Conservation (phyloP, 2,329 filamentous ascomycete genomes). For the Graphium sp. region DNA sequence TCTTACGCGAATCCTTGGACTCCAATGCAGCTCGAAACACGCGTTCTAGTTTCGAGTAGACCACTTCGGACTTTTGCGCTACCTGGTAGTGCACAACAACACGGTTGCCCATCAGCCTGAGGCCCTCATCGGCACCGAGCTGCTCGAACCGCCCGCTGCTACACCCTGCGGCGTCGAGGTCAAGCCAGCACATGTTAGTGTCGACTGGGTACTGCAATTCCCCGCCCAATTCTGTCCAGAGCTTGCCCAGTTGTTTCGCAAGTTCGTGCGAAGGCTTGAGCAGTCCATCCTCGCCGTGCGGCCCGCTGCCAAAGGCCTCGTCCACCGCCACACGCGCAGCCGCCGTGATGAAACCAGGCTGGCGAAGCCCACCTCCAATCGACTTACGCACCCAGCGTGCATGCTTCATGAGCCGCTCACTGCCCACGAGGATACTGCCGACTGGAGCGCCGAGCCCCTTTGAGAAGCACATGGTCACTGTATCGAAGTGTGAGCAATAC, state of each 20-base stretch:
- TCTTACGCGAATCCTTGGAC: slow-evolving; percentile 6
- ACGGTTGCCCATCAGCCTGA: slow-evolving; percentile 21
- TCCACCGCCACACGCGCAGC: slow-evolving; percentile 53
- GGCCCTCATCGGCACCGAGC: slow-evolving; percentile 21
- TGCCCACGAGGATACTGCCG: slow-evolving; percentile 55
- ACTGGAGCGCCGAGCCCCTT: slow-evolving; percentile 73
- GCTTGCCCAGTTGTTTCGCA: slow-evolving; percentile 46
- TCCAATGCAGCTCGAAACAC: slow-evolving; percentile 28
- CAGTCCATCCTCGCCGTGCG: slow-evolving; percentile 31
- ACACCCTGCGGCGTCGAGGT: slow-evolving; percentile 44
- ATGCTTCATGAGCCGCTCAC: slow-evolving; percentile 15
- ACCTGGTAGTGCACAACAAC: slow-evolving; percentile 43
- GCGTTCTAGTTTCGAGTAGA: slow-evolving; percentile 35
- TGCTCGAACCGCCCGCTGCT: slow-evolving; percentile 17
- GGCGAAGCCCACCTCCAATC: slow-evolving; percentile 58
- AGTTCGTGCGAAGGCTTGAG: slow-evolving; percentile 42
- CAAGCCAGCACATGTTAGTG: slow-evolving; percentile 88
- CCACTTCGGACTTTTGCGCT: slow-evolving; percentile 39
- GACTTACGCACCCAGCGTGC: slow-evolving; percentile 39
- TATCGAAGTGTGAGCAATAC: slow-evolving; percentile 55
- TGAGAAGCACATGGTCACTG: slow-evolving; percentile 61
- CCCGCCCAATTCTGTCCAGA: slow-evolving; percentile 58
- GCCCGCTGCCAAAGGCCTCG: slow-evolving; percentile 21
- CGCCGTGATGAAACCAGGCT: slow-evolving; percentile 56
- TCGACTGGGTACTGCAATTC: slow-evolving; percentile 53